These are phyloP conservation scores for Talaromyces sp. DNA, from an alignment of 2,329 filamentous ascomycete species.

Conservation along the genomic window DNA sequence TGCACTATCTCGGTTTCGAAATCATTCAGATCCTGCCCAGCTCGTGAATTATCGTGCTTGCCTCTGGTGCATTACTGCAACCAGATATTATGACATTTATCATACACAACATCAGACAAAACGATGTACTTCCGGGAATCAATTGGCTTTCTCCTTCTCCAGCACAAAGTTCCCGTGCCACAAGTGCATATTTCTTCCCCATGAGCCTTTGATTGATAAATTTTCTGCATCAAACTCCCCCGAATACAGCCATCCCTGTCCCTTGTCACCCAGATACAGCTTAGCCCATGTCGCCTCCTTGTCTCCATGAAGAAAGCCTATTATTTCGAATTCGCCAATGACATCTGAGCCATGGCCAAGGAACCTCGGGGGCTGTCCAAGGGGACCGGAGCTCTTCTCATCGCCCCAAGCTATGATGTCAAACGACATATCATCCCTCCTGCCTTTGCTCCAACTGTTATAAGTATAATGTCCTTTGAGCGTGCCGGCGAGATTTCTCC, in stretches of 20 bases:
- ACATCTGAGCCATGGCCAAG: slow-evolving; percentile 1
- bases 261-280: neutral
- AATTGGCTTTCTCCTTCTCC: neutral
- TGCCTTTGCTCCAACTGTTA: neutral
- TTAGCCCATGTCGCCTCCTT: neutral
- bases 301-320: neutral
- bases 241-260: neutral
- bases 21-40: too few species aligned
- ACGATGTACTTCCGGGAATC: neutral
- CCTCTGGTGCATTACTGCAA: neutral
- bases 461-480: neutral
- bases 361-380: neutral
- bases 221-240: neutral
- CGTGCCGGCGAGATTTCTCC: neutral
- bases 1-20: too few species aligned
- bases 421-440: neutral
- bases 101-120: neutral
- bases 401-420: neutral
- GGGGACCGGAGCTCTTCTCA: neutral
- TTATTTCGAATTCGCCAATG: neutral
- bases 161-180: neutral
- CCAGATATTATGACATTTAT: neutral
- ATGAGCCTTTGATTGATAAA: neutral
- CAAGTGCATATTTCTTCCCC: neutral
- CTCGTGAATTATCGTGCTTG: neutral